A percentile compares a stretch with the other conserved stretches of the same genome.
These are phyloP conservation scores for Nelumbo lutea DNA, from an alignment of 164 flowering plant species.

Conservation along the genomic window DNA sequence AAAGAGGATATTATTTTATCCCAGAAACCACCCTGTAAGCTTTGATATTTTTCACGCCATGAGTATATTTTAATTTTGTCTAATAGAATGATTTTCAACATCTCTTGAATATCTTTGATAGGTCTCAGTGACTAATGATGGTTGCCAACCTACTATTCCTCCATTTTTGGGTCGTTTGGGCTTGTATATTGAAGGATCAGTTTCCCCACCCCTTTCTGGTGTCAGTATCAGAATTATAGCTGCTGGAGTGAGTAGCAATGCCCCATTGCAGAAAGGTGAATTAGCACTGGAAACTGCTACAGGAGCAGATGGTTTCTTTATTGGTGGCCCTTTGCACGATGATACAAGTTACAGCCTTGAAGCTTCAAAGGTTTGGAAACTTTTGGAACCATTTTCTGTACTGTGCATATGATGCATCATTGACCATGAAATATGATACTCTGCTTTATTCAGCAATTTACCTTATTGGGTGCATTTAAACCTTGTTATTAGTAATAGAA, in stretches of 20 bases:
- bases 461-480: not conserved
- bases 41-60: conserved; percentile 1
- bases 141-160: conserved; percentile 73
- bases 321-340: conserved; percentile 86
- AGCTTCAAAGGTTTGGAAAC: conserved; percentile 73
- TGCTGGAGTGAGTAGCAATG: conserved; percentile 48
- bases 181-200: conserved; percentile 82
- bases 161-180: conserved; percentile 74
- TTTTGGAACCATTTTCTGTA: not conserved
- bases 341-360: conserved; percentile 62
- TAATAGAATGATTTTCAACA: not conserved
- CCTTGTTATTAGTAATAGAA: not conserved
- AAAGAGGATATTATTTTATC: conserved; percentile 78
- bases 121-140: conserved; percentile 65
- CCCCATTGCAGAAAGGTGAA: conserved; percentile 57
- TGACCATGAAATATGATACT: not conserved
- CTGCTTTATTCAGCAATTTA: not conserved
- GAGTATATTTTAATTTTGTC: not conserved
- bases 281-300: conserved; percentile 72
- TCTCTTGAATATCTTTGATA: conserved; percentile 18
- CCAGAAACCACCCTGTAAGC: conserved; percentile 56
- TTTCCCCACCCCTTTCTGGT: conserved; percentile 80
- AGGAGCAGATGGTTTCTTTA: conserved; percentile 60
- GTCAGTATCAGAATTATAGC: conserved; percentile 65
- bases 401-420: not conserved